A percentile compares a stretch with the other conserved stretches of the same genome.
These are phyloP conservation scores for Candida sanyaensis DNA, from an alignment of 1,139 yeast species.

Conservation along the genomic window DNA sequence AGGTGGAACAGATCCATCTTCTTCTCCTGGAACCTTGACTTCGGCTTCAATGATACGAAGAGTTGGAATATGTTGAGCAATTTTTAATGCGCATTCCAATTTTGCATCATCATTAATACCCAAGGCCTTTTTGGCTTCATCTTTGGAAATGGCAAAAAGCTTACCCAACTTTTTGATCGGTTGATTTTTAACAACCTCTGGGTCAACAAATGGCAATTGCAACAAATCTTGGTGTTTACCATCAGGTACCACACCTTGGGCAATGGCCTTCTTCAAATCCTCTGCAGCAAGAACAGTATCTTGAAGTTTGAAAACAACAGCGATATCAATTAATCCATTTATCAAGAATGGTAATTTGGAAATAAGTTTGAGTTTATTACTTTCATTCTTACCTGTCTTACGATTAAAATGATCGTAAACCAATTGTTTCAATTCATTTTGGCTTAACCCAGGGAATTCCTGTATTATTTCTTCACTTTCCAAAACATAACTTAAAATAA, in stretches of 20 bases:
- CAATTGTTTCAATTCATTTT: slow-evolving; percentile 50
- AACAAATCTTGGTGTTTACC: slow-evolving; percentile 63
- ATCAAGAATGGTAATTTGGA: slow-evolving; percentile 67
- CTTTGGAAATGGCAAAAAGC: slow-evolving; percentile 56
- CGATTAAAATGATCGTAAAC: slow-evolving; percentile 62
- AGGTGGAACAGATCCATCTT: slow-evolving; percentile 60
- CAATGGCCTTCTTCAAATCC: slow-evolving; percentile 69
- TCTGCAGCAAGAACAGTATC: slow-evolving; percentile 63
- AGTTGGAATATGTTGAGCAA: slow-evolving; percentile 69
- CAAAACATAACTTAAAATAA: slow-evolving; percentile 63
- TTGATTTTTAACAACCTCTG: slow-evolving; percentile 42
- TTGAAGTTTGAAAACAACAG: slow-evolving; percentile 73
- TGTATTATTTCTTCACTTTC: slow-evolving; percentile 62
- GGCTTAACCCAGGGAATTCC: slow-evolving; percentile 38
- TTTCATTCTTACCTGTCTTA: slow-evolving; percentile 33
- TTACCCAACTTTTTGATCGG: slow-evolving; percentile 65
- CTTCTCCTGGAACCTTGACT: slow-evolving; percentile 89
- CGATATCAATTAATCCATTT: slow-evolving; percentile 77
- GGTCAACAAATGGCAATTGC: slow-evolving; percentile 77
- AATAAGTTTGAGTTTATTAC: slow-evolving; percentile 56
- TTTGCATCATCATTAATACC: slow-evolving; percentile 53
- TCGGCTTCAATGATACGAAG: slow-evolving; percentile 70
- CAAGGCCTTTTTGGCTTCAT: slow-evolving; percentile 55
- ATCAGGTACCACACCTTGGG: slow-evolving; percentile 73
- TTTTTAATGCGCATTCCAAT: slow-evolving; percentile 51